These are phyloP conservation scores for Cyclospora cayetanensis DNA, from an alignment of 169 alveolate species.

Conservation along the genomic window DNA sequence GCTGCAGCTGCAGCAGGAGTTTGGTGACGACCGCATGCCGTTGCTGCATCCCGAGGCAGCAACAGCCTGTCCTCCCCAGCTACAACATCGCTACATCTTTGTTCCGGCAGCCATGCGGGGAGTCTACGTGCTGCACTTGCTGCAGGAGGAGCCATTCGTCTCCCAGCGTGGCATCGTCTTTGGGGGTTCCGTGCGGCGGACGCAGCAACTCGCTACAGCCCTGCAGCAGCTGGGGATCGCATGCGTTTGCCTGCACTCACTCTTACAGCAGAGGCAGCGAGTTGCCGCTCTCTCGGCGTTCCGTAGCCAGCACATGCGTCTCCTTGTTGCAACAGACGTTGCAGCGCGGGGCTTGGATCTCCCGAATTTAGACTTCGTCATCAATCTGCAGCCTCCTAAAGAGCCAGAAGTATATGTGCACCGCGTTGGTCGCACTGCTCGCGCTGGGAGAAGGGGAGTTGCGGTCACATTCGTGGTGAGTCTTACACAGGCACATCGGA, in stretches of 20 bases:
- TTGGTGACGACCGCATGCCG: conserved; percentile 86
- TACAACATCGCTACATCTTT: conserved; percentile 86
- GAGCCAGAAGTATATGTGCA: conserved; percentile 94
- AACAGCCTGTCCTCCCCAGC: conserved; percentile 73
- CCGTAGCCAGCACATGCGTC: conserved; percentile 89
- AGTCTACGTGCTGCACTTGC: conserved; percentile 86
- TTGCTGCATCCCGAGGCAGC: conserved; percentile 73
- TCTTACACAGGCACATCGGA: too few species aligned
- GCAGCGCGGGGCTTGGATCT: conserved; percentile 99
- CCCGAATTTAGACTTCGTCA: conserved; percentile 94
- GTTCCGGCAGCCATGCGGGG: conserved; percentile 90
- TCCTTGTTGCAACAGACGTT: conserved; percentile 96
- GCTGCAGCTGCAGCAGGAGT: conserved; percentile 85
- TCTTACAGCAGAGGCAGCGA: conserved; percentile 94
- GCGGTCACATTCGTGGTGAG: conserved; percentile 71
- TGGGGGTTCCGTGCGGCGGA: conserved; percentile 91
- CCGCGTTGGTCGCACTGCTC: conserved; percentile 98
- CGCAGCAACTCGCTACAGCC: conserved; percentile 91
- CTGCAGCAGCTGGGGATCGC: conserved; percentile 91
- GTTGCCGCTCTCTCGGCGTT: conserved; percentile 94
- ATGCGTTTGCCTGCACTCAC: conserved; percentile 96
- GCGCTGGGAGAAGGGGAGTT: conserved; percentile 96
- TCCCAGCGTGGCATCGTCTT: conserved; percentile 90
- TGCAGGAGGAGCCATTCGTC: conserved; percentile 82
- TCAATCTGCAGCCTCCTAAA: conserved; percentile 95